These are phyloP conservation scores for Penicillium goetzii DNA, from an alignment of 495 filamentous ascomycete genomes.

Conservation along the genomic window DNA sequence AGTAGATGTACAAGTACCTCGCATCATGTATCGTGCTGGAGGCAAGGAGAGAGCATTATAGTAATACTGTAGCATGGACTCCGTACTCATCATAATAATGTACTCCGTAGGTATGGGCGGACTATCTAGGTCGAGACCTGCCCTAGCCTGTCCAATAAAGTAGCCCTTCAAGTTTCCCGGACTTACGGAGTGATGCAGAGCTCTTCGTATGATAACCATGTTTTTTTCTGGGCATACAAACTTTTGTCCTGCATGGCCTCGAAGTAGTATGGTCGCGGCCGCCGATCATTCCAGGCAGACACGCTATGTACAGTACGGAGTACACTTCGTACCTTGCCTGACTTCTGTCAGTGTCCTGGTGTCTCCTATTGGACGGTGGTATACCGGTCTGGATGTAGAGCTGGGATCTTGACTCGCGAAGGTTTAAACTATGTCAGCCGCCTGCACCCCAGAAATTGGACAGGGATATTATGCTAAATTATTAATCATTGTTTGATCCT, in stretches of 20 bases:
- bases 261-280: neutral
- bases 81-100: neutral
- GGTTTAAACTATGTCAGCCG: constrained; percentile 13
- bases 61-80: neutral
- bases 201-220: neutral
- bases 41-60: neutral
- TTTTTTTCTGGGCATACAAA: neutral
- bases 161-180: neutral
- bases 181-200: neutral
- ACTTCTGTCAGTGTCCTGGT: neutral
- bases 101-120: neutral
- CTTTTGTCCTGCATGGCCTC: neutral
- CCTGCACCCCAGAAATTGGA: constrained; percentile 13
- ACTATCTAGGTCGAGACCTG: neutral
- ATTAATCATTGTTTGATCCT: neutral
- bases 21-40: constrained; percentile 3
- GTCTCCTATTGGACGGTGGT: neutral
- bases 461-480: neutral
- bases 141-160: neutral
- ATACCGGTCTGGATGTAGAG: neutral
- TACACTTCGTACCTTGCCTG: neutral
- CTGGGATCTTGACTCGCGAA: constrained; percentile 17
- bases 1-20: neutral
- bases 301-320: neutral
- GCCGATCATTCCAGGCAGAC: constrained; percentile 1